A percentile compares a stretch with the other conserved stretches of the same genome.
These are phyloP conservation scores for Pseudonitzschia multiseries DNA, from an alignment of 108 stramenopile genomes.

Conservation along the genomic window DNA sequence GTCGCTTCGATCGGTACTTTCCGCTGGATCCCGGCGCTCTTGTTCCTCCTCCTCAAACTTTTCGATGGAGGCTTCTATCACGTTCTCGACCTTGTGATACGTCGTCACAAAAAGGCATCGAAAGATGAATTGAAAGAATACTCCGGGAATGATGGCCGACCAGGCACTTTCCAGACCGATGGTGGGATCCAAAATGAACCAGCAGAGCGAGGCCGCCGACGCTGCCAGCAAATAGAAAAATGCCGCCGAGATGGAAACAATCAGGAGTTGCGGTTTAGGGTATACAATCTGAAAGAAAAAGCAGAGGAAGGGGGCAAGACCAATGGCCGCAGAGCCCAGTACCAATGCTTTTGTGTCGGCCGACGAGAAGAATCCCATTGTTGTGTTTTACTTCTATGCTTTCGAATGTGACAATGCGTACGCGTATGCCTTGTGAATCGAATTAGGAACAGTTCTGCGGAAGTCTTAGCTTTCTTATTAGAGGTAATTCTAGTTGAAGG, in stretches of 20 bases:
- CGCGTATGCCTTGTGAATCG: background rate
- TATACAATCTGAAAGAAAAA: slow-evolving; percentile 64
- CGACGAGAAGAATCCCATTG: slow-evolving; percentile 8
- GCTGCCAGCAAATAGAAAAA: slow-evolving; percentile 70
- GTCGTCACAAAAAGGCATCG: slow-evolving; percentile 61
- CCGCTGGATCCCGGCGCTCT: slow-evolving; percentile 6
- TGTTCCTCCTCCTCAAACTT: slow-evolving; percentile 32
- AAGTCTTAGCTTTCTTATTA: background rate
- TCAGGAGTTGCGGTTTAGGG: slow-evolving; percentile 77
- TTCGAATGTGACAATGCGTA: background rate
- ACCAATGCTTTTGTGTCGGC: slow-evolving; percentile 56
- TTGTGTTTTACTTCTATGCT: background rate
- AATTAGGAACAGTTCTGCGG: background rate
- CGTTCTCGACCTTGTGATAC: slow-evolving; percentile 74
- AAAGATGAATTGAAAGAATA: slow-evolving; percentile 57
- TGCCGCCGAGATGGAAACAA: slow-evolving; percentile 65
- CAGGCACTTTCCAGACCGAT: slow-evolving; percentile 36
- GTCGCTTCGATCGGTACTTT: slow-evolving; percentile 16
- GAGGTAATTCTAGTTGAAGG: background rate
- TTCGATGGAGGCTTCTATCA: slow-evolving; percentile 66
- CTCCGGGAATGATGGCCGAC: slow-evolving; percentile 58
- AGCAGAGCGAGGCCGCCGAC: slow-evolving; percentile 48
- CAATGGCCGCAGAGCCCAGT: slow-evolving; percentile 64
- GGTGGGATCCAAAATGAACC: slow-evolving; percentile 50
- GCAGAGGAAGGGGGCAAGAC: slow-evolving; percentile 75